phyloP scores from a whole-genome alignment of 192 early-diverging fungal genomes.

The Ambispora gerdemannii region DNA sequence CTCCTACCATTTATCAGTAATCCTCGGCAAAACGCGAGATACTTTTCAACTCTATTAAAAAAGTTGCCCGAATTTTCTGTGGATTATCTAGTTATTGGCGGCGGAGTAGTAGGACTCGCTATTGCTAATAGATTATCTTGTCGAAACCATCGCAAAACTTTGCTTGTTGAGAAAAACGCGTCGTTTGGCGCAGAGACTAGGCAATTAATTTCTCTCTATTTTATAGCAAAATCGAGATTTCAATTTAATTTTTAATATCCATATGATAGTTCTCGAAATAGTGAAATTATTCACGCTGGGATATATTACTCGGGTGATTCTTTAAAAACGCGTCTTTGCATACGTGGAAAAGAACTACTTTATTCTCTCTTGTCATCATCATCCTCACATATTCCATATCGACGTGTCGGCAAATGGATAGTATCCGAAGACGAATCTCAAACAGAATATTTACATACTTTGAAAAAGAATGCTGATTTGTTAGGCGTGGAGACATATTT shows the following conservation, averaged over 20 bases:
- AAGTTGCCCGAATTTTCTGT: slow-evolving; percentile 55
- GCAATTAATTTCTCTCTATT: slow-evolving; percentile 28
- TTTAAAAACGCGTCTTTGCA: slow-evolving; percentile 74
- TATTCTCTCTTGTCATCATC: slow-evolving; percentile 51
- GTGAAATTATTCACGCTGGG: slow-evolving; percentile 87
- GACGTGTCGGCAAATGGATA: slow-evolving; percentile 72
- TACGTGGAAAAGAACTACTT: slow-evolving; percentile 67
- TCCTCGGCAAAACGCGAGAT: too few species aligned
- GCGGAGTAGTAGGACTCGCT: slow-evolving; percentile 78
- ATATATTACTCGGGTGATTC: slow-evolving; percentile 76
- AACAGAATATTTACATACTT: slow-evolving; percentile 46
- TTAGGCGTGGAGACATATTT: slow-evolving; percentile 56
- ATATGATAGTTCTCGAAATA: slow-evolving; percentile 67
- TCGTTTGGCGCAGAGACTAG: slow-evolving; percentile 68
- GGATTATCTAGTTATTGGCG: slow-evolving; percentile 75
- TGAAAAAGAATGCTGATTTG: slow-evolving; percentile 54
- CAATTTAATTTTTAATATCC: not conserved
- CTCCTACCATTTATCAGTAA: too few species aligned
- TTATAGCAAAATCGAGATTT: not conserved
- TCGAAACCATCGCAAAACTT: slow-evolving; percentile 41
- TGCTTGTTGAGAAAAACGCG: slow-evolving; percentile 69
- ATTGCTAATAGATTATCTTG: slow-evolving; percentile 62
- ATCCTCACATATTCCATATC: slow-evolving; percentile 48
- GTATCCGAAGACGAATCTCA: slow-evolving; percentile 60
- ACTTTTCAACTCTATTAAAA: too few species aligned